A percentile compares a stretch with the other conserved stretches of the same genome.
Conservation (phyloP, 345 rosid species). For the Clausena lansium region DNA sequence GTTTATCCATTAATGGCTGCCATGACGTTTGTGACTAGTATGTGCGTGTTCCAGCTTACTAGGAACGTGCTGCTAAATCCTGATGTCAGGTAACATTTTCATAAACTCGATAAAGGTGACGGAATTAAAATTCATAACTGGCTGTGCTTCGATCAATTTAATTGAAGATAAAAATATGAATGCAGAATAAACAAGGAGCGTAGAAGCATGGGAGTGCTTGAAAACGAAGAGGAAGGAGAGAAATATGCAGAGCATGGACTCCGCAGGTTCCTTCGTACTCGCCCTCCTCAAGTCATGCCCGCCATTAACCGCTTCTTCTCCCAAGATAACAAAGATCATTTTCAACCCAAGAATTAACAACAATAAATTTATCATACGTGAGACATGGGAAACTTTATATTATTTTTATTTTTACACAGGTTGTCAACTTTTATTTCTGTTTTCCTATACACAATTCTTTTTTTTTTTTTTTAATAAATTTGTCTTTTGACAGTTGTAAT, state of each 20-base stretch:
- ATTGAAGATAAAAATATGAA: too few relatives aligned
- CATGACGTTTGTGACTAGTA: constrained; percentile 62
- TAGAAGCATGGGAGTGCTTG: constrained; percentile 46
- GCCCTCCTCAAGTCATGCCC: constrained; percentile 77
- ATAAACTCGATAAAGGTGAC: too few relatives aligned
- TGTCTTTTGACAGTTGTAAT: neutral
- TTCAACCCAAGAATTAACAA: too few relatives aligned
- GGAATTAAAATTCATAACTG: too few relatives aligned
- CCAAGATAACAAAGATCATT: constrained; percentile 18
- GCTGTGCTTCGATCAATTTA: too few relatives aligned
- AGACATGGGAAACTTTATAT: too few relatives aligned
- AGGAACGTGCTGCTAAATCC: constrained; percentile 61
- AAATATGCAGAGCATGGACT: constrained; percentile 62
- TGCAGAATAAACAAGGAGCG: constrained; percentile 54
- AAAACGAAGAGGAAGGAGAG: constrained; percentile 69
- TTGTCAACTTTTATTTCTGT: neutral
- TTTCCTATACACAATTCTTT: neutral
- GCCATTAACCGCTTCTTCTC: constrained; percentile 74
- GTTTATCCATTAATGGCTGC: constrained; percentile 78
- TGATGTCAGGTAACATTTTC: constrained; percentile 50
- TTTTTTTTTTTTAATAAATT: neutral
- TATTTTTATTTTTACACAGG: neutral
- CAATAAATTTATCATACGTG: neutral
- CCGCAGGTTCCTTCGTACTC: constrained; percentile 64
- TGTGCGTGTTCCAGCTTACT: constrained; percentile 65